Base-by-base conservation (phyloP, 1,284 basidiomycete species). In the Neonothopanus nambi region DNA sequence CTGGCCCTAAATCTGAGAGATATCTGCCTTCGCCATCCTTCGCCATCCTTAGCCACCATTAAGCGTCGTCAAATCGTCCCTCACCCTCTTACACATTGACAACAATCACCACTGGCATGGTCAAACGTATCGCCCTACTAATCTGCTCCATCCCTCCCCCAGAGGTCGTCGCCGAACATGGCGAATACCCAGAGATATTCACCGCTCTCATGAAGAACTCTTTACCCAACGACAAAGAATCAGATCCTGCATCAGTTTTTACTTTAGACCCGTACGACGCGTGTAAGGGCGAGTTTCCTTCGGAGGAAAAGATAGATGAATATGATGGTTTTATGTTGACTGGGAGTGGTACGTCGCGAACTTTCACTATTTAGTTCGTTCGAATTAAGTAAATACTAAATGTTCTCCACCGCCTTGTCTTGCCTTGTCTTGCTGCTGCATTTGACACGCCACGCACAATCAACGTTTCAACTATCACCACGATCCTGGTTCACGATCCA, bases 271-370 rank as follows among this genome's bases (percentile, higher is more conserved):
- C 69, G 0, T 91, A 77, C 64, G 79, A 89, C 60, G 85, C 88
- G n/a, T 71, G 78, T 9, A 71, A 73, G 51, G 73, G 76, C 69
- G 74, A 72, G 37, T 89, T 86, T 59, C 86, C 87, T 0, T 57
- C 68, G 0, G 72, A 80, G 15, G 66, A 68, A 9, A 62, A 69
- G 50, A 62, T 73, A 28, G 69, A 74, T 18, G 63, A 67, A 7
- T 89, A 86, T 63, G 75, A 81, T 54, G 85, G 74, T 0, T 70
- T 91, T 28, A 66, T 91, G 43, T 72, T 90, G 43, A 85, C 81
- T 2, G 89, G 88, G 2, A 87, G 87, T 33, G 80, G 87, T 88
- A 61, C 54, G 76, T 65, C 24, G 20, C 33, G 15, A 33, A n/a
- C n/a, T 12, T 17, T 23, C 5, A 24, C 21, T 13, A 37, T 28